A percentile compares a stretch with the other conserved stretches of the same genome.
phyloP scores from a whole-genome alignment of 2,329 filamentous ascomycete genomes.

The Colletotrichum lini region DNA sequence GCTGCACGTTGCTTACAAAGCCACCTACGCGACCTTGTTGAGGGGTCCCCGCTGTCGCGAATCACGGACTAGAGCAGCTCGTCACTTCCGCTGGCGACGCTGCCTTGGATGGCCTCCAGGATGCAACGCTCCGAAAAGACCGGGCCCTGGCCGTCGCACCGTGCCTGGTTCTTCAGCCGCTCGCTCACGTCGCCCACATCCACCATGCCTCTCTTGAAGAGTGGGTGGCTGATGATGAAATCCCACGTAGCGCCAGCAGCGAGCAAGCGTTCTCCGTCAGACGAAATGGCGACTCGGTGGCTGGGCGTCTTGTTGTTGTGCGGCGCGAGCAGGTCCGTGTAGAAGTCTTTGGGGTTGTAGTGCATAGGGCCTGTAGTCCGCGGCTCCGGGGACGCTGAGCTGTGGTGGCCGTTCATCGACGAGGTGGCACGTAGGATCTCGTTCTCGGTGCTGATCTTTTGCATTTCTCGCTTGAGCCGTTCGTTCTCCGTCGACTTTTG shows the following conservation, averaged over 20 bases:
- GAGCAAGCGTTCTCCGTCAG: constrained; percentile 78
- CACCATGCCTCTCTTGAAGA: constrained; percentile 83
- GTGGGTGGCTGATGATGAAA: constrained; percentile 83
- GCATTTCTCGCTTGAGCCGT: constrained; percentile 85
- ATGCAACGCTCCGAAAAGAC: constrained; percentile 88
- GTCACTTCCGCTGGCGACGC: constrained; percentile 82
- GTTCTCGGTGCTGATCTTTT: constrained; percentile 90
- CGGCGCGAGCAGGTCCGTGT: constrained; percentile 72
- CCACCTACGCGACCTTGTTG: not conserved
- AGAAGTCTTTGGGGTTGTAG: constrained; percentile 82
- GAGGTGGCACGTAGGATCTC: constrained; percentile 90
- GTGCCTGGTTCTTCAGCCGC: constrained; percentile 79
- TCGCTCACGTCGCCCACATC: constrained; percentile 88
- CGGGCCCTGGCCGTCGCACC: constrained; percentile 89
- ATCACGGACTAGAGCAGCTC: constrained; percentile 69
- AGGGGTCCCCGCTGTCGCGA: constrained; percentile 1
- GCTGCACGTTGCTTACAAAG: constrained; percentile 37
- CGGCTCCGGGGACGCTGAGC: constrained; percentile 62
- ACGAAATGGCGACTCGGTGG: constrained; percentile 77
- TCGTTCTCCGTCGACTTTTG: constrained; percentile 87
- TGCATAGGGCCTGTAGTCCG: constrained; percentile 76
- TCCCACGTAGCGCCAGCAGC: constrained; percentile 90
- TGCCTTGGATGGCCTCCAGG: constrained; percentile 81
- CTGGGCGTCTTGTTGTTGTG: constrained; percentile 75
- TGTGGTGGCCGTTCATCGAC: constrained; percentile 52